These are phyloP conservation scores for Zea mays DNA, from an alignment of 176 grass and related monocot genomes.

Conservation along the genomic window Zm-B73-REFERENCE-NAM-5.0 NC_050098.1:227541501-227542000, in stretches of 20 bases:
- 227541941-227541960: constrained; percentile 45
- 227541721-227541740: too few relatives aligned
- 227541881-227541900: constrained; percentile 58
- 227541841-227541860: constrained; percentile 94
- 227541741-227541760: too few relatives aligned
- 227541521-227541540: too few relatives aligned
- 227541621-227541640: constrained; percentile 3
- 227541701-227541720: too few relatives aligned
- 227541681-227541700: not conserved
- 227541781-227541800: constrained; percentile 16
- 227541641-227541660: too few relatives aligned
- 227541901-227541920: constrained; percentile 76
- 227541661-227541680: not conserved
- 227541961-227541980: constrained; percentile 65
- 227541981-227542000: constrained; percentile 5
- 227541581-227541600: constrained; percentile 46
- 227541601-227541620: not conserved
- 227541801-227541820: constrained; percentile 26
- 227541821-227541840: constrained; percentile 41
- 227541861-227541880: constrained; percentile 73
- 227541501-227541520: too few relatives aligned
- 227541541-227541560: too few relatives aligned
- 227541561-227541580: constrained; percentile 34
- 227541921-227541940: constrained; percentile 70
- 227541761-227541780: too few relatives aligned